These are phyloP conservation scores for Fusarium foetens DNA, from an alignment of 2,329 filamentous ascomycete genomes.

Conservation along the genomic window DNA sequence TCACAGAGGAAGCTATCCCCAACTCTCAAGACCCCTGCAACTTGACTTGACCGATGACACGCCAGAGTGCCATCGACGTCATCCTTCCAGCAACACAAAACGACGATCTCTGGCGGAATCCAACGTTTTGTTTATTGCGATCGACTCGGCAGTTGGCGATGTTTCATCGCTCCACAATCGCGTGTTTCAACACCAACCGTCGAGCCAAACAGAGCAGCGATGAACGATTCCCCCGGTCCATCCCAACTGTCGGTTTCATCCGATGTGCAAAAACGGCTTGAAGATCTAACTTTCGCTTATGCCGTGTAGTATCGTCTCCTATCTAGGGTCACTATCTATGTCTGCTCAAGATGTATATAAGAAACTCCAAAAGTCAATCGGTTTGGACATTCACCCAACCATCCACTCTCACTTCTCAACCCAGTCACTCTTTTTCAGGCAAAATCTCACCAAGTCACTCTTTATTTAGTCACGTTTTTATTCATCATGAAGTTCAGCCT, in stretches of 20 bases:
- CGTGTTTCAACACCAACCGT: neutral
- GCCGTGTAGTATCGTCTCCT: neutral
- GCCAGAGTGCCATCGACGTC: constrained; percentile 5
- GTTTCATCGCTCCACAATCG: constrained; percentile 2
- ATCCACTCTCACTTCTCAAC: constrained; percentile 7
- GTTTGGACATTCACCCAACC: neutral
- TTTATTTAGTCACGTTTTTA: neutral
- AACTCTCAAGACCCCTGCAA: neutral
- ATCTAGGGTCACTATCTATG: neutral
- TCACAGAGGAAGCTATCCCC: neutral
- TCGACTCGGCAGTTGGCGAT: constrained; percentile 13
- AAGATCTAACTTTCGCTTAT: constrained; percentile 20
- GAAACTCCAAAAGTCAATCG: neutral
- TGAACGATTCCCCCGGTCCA: neutral
- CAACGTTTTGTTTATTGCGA: constrained; percentile 11
- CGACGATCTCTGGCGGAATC: constrained; percentile 4
- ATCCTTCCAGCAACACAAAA: neutral
- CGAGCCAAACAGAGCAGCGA: neutral
- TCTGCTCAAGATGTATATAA: neutral
- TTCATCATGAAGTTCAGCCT: constrained; percentile 28
- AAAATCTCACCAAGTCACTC: constrained; percentile 29
- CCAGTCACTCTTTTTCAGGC: constrained; percentile 17
- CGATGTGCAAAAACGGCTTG: neutral
- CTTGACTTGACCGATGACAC: neutral
- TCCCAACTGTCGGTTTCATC: neutral